These are phyloP conservation scores for Leccinellum rugosiceps DNA, from an alignment of 768 basidiomycete genomes.

Conservation along the genomic window DNA sequence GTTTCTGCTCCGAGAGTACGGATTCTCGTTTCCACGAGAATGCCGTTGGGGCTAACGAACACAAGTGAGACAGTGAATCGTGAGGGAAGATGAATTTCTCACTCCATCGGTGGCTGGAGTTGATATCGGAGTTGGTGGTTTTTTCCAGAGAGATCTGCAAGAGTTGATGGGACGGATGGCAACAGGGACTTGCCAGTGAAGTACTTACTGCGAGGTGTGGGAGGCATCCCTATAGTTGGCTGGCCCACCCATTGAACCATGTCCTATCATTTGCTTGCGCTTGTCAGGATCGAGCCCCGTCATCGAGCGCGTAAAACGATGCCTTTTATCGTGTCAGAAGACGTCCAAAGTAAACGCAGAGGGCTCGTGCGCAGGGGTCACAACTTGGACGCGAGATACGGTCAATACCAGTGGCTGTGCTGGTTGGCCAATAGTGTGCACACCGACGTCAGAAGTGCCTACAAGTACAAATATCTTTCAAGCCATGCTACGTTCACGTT, in stretches of 20 bases:
- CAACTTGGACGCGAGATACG: background rate
- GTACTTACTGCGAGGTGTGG: conserved; percentile 14
- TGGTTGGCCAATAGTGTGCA: background rate
- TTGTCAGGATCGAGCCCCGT: conserved; percentile 9
- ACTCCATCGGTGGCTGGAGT: conserved; percentile 13
- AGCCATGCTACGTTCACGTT: background rate
- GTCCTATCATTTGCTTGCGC: conserved; percentile 7
- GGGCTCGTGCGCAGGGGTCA: background rate
- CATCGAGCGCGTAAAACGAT: conserved; percentile 8
- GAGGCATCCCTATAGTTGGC: conserved; percentile 32
- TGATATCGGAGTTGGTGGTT: conserved; percentile 21
- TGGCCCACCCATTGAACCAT: conserved; percentile 11
- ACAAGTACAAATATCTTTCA: background rate
- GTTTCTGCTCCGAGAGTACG: conserved; percentile 3
- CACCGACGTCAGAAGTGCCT: background rate
- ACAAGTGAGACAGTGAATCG: conserved; percentile 5
- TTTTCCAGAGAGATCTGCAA: conserved; percentile 15
- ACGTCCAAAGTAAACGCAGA: background rate
- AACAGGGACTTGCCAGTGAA: background rate
- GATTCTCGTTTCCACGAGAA: conserved; percentile 13
- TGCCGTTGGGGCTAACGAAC: conserved; percentile 6
- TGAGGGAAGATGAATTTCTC: conserved; percentile 5
- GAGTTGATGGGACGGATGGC: conserved; percentile 4
- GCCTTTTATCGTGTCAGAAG: conserved; percentile 13
- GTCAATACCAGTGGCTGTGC: background rate